phyloP scores from a whole-genome alignment of 2,329 filamentous ascomycete genomes.

The Calonectria crousiana region DNA sequence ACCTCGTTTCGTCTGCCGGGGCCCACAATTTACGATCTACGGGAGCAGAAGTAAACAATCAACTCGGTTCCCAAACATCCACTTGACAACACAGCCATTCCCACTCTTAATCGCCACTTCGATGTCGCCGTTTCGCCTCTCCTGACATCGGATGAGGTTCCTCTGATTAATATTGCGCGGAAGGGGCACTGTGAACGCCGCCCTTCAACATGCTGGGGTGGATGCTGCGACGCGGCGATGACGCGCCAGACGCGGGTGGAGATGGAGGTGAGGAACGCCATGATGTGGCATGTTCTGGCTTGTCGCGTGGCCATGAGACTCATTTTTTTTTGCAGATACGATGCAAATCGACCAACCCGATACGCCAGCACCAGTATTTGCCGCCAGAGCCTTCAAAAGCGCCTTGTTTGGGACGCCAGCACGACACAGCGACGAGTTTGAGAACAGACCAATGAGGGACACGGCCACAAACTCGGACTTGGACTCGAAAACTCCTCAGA shows the following conservation, averaged over 20 bases:
- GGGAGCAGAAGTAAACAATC: slow-evolving; percentile 31
- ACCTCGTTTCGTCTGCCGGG: slow-evolving; percentile 1
- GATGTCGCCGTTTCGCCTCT: slow-evolving; percentile 26
- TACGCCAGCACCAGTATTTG: slow-evolving; percentile 75
- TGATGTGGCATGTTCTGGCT: background rate
- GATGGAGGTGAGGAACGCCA: slow-evolving; percentile 45
- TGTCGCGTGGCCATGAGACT: background rate
- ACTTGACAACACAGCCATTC: slow-evolving; percentile 21
- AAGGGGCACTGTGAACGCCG: background rate
- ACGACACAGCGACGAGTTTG: slow-evolving; percentile 50
- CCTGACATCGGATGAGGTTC: slow-evolving; percentile 33
- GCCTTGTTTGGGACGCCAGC: slow-evolving; percentile 73
- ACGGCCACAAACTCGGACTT: slow-evolving; percentile 39
- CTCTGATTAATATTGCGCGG: slow-evolving; percentile 14
- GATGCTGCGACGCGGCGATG: slow-evolving; percentile 64
- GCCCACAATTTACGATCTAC: slow-evolving; percentile 20
- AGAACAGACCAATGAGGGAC: slow-evolving; percentile 36
- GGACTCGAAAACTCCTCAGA: slow-evolving; percentile 60
- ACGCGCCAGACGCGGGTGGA: slow-evolving; percentile 50
- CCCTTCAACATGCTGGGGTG: slow-evolving; percentile 67
- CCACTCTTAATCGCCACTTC: slow-evolving; percentile 16
- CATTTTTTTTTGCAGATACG: slow-evolving; percentile 46
- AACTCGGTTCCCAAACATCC: slow-evolving; percentile 2
- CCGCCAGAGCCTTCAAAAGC: slow-evolving; percentile 73
- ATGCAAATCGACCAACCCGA: slow-evolving; percentile 70